These are phyloP conservation scores for Monilinia aucupariae DNA, from an alignment of 2,329 filamentous ascomycete genomes.

Conservation along the genomic window DNA sequence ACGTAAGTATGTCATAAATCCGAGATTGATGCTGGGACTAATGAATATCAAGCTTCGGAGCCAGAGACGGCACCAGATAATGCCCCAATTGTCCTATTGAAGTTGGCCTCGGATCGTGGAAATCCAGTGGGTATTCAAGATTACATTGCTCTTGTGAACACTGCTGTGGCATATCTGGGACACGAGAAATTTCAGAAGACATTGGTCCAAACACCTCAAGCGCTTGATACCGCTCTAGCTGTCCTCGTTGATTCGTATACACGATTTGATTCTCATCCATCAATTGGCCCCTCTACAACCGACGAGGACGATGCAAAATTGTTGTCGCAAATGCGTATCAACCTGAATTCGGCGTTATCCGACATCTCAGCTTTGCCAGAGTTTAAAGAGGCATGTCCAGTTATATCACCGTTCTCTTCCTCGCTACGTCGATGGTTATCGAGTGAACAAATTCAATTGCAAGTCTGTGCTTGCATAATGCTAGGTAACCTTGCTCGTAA, in stretches of 20 bases:
- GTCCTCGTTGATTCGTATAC: constrained; percentile 46
- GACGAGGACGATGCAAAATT: constrained; percentile 44
- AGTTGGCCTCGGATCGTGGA: constrained; percentile 41
- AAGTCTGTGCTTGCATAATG: constrained; percentile 54
- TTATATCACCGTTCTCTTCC: constrained; percentile 41
- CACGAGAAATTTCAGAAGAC: constrained; percentile 47
- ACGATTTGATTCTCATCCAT: constrained; percentile 37
- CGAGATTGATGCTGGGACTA: not conserved
- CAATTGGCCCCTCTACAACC: constrained; percentile 21
- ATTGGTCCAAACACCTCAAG: constrained; percentile 38
- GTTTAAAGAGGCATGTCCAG: constrained; percentile 41
- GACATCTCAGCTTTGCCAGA: constrained; percentile 47
- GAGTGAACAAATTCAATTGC: constrained; percentile 41
- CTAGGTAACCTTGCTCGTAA: constrained; percentile 58
- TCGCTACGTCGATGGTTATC: constrained; percentile 46
- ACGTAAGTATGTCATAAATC: constrained; percentile 35
- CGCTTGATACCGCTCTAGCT: constrained; percentile 41
- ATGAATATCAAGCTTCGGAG: constrained; percentile 29
- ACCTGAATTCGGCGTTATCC: constrained; percentile 47
- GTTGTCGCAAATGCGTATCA: constrained; percentile 45
- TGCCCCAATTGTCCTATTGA: constrained; percentile 47
- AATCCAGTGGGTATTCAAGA: constrained; percentile 47
- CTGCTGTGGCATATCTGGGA: constrained; percentile 52
- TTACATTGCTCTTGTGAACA: constrained; percentile 47
- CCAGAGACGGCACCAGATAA: constrained; percentile 37